Evolutionary conservation across 768 basidiomycete genomes (phyloP).

Genomic region (Jaapia argillacea): DNA sequence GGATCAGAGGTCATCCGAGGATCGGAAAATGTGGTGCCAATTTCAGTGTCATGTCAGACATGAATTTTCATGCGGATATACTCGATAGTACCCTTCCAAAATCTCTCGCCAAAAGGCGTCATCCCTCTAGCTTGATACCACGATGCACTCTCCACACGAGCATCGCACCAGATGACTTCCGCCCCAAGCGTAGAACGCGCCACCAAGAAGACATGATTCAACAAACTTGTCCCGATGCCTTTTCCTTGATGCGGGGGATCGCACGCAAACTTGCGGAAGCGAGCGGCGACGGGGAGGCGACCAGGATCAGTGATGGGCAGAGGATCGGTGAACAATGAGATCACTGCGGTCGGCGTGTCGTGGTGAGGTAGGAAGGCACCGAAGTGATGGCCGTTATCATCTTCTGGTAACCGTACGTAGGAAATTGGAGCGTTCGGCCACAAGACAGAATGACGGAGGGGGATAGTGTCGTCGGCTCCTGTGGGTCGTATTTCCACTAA

Average conservation of each 20-base stretch:
- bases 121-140: slow-evolving; percentile 51
- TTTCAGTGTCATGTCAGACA: neutral
- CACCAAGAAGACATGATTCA: slow-evolving; percentile 28
- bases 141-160: slow-evolving; percentile 28
- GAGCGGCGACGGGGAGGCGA: slow-evolving; percentile 16
- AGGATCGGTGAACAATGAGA: slow-evolving; percentile 43
- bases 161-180: slow-evolving; percentile 49
- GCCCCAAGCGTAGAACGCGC: slow-evolving; percentile 31
- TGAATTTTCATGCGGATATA: slow-evolving; percentile 45
- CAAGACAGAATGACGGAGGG: slow-evolving; percentile 45
- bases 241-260: slow-evolving; percentile 36
- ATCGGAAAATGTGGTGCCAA: neutral
- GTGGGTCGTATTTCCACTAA: neutral
- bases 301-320: slow-evolving; percentile 24
- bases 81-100: slow-evolving; percentile 44
- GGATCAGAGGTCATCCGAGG: too few species aligned
- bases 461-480: slow-evolving; percentile 28
- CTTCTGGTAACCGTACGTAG: slow-evolving; percentile 42
- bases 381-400: slow-evolving; percentile 38
- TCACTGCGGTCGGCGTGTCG: slow-evolving; percentile 35
- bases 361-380: slow-evolving; percentile 38
- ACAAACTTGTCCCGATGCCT: slow-evolving; percentile 41
- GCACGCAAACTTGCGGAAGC: slow-evolving; percentile 58
- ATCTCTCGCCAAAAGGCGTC: slow-evolving; percentile 34
- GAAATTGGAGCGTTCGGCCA: slow-evolving; percentile 43